Evolutionary conservation across 306 rosid species (phyloP).

Genomic region (Cucumis cinereus): DNA sequence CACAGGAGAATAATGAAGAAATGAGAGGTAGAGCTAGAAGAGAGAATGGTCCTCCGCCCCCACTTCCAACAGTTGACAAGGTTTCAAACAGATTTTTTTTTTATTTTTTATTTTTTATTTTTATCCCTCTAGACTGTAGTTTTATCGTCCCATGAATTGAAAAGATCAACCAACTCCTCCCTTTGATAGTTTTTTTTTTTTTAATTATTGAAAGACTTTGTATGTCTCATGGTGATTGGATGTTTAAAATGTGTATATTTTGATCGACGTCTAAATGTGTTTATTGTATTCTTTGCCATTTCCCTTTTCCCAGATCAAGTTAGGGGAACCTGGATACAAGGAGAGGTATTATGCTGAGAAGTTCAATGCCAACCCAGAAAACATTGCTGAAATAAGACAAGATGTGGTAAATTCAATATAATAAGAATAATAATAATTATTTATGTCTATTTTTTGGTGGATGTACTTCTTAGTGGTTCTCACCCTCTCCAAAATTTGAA

Average conservation of each 20-base stretch:
- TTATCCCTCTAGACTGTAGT: background rate
- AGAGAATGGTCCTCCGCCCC: slow-evolving; percentile 44
- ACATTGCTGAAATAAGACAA: slow-evolving; percentile 46
- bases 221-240: background rate
- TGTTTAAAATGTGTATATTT: background rate
- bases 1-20: slow-evolving; percentile 64
- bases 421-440: background rate
- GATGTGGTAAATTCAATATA: slow-evolving; percentile 34
- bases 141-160: background rate
- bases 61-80: slow-evolving; percentile 48
- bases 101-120: background rate
- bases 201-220: background rate
- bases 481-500: background rate
- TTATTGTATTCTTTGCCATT: background rate
- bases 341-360: slow-evolving; percentile 91
- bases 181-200: background rate
- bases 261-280: background rate
- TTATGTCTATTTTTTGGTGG: background rate
- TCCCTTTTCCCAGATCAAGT: slow-evolving; percentile 48
- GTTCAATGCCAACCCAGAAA: slow-evolving; percentile 47
- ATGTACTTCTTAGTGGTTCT: background rate
- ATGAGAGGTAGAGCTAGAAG: slow-evolving; percentile 64
- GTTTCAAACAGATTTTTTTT: slow-evolving; percentile 19
- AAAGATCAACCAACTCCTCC: background rate
- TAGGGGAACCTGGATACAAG: slow-evolving; percentile 94